phyloP scores from a whole-genome alignment of 352 stramenopile species.

The Peronospora belbahrii region DNA sequence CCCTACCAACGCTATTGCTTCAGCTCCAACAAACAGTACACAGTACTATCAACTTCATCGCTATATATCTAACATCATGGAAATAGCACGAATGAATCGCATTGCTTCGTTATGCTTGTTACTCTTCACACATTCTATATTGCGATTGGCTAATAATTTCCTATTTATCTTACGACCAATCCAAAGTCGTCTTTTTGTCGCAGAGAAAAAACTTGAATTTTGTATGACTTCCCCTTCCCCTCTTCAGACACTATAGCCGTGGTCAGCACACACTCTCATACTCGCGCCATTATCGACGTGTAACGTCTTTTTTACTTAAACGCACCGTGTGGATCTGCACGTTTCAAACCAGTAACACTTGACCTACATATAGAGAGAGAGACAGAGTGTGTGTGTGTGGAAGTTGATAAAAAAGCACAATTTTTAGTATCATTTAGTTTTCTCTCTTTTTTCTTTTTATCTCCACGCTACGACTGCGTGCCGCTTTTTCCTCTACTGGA shows the following conservation, averaged over 20 bases:
- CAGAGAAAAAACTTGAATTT: slow-evolving; percentile 20
- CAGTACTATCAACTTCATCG: no score
- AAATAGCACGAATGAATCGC: not conserved
- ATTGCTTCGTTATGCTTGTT: not conserved
- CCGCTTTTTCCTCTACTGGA: slow-evolving; percentile 8
- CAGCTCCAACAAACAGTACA: not conserved
- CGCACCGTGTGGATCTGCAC: slow-evolving; percentile 7
- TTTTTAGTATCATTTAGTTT: no score
- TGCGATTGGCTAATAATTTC: slow-evolving; percentile 7
- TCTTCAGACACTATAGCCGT: slow-evolving; percentile 13
- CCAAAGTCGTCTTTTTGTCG: slow-evolving; percentile 11
- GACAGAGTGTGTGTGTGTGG: no score
- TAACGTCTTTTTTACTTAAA: slow-evolving; percentile 16
- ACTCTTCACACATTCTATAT: not conserved
- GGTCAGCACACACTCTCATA: slow-evolving; percentile 16
- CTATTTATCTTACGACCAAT: slow-evolving; percentile 12
- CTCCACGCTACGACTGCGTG: not conserved
- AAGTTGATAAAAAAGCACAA: no score
- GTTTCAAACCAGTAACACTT: slow-evolving; percentile 1
- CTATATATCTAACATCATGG: no score
- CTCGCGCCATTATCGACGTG: slow-evolving; percentile 22
- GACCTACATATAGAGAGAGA: no score
- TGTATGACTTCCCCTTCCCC: slow-evolving; percentile 18
- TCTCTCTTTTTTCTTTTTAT: not conserved
- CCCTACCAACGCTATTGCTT: not conserved